Conservation (phyloP, 192 early-diverging fungal species). For the Gorgonomyces haynaldii region DNA sequence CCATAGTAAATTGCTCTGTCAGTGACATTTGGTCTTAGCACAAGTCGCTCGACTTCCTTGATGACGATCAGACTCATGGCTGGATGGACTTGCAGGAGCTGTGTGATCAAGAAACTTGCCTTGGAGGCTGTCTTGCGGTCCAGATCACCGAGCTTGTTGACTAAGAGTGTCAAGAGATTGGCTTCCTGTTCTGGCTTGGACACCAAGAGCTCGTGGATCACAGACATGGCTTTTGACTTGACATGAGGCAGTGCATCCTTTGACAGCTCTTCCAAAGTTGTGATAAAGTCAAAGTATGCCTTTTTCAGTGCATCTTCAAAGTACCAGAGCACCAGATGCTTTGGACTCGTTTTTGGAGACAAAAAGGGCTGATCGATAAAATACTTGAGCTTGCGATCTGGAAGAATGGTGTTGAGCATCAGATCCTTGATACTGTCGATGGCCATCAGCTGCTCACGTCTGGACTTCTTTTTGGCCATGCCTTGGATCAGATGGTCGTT, state of each 20-base stretch:
- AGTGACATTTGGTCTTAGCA: slow-evolving; percentile 60
- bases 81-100: slow-evolving; percentile 67
- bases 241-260: slow-evolving; percentile 80
- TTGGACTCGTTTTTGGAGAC: slow-evolving; percentile 40
- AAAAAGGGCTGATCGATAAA: slow-evolving; percentile 82
- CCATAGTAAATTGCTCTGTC: slow-evolving; percentile 85
- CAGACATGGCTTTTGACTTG: slow-evolving; percentile 64
- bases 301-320: slow-evolving; percentile 94
- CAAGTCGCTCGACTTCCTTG: slow-evolving; percentile 73
- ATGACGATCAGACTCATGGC: slow-evolving; percentile 84
- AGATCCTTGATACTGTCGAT: slow-evolving; percentile 85
- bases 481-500: slow-evolving; percentile 45
- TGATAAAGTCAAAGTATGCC: slow-evolving; percentile 80
- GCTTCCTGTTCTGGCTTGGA: slow-evolving; percentile 94
- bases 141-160: slow-evolving; percentile 92
- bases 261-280: slow-evolving; percentile 73
- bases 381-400: slow-evolving; percentile 79
- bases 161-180: slow-evolving; percentile 78
- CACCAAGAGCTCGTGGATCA: slow-evolving; percentile 64
- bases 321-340: slow-evolving; percentile 80
- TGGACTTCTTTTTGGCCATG: slow-evolving; percentile 83
- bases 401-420: slow-evolving; percentile 67
- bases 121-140: slow-evolving; percentile 81
- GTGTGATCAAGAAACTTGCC: slow-evolving; percentile 61
- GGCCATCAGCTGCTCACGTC: slow-evolving; percentile 75